A percentile compares a stretch with the other conserved stretches of the same genome.
phyloP scores from a whole-genome alignment of 345 rosid genomes.

The Arabidopsis arenosa region DNA sequence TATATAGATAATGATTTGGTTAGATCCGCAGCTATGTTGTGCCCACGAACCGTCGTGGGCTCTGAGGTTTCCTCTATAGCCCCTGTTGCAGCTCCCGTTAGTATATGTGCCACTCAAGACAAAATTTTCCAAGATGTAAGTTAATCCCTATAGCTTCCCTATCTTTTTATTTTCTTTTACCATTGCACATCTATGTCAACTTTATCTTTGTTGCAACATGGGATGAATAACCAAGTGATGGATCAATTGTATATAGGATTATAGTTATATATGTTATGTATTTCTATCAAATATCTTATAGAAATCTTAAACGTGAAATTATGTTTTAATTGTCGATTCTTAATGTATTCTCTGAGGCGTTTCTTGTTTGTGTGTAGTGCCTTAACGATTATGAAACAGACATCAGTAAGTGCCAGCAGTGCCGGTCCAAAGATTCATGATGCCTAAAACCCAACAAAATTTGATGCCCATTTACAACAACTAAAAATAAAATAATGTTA shows the following conservation, averaged over 20 bases:
- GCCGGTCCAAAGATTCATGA: no score
- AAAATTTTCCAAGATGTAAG: conserved; percentile 77
- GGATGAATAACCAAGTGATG: not conserved
- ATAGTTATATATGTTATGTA: not conserved
- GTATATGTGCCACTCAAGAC: conserved; percentile 64
- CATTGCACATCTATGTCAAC: not conserved
- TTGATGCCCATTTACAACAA: no score
- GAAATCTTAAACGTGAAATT: not conserved
- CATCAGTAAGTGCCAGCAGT: conserved; percentile 84
- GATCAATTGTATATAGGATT: not conserved
- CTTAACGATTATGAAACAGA: conserved; percentile 62
- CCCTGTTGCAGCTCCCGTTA: conserved; percentile 45
- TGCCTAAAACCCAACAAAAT: no score
- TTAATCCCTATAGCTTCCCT: not conserved
- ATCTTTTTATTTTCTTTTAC: not conserved
- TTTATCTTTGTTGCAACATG: not conserved
- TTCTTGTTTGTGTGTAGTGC: conserved; percentile 59
- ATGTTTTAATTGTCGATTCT: not conserved
- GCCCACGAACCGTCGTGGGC: conserved; percentile 15
- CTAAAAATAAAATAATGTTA: no score
- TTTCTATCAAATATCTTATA: not conserved
- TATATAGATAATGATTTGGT: no score
- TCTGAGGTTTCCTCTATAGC: no score
- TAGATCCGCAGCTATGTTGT: no score
- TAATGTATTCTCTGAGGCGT: no score